Evolutionary conservation across 1,139 yeast genomes (phyloP).

Genomic region (Yamadazyma sp.): DNA sequence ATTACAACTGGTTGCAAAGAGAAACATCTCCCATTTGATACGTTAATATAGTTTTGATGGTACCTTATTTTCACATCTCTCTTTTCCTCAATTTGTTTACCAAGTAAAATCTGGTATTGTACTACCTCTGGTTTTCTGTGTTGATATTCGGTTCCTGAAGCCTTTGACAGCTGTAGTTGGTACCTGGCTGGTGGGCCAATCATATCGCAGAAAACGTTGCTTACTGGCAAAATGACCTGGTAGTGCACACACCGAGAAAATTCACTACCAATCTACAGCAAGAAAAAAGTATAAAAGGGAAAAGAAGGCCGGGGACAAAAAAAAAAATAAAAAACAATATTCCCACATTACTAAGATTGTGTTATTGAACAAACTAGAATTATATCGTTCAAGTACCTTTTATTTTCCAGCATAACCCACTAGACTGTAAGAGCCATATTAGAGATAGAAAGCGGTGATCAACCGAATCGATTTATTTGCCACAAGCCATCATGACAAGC

Average conservation of each 20-base stretch:
- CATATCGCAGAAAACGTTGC: slow-evolving; percentile 7
- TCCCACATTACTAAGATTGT: background rate
- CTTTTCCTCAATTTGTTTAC: no score
- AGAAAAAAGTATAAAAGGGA: slow-evolving; percentile 2
- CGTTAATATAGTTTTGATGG: background rate
- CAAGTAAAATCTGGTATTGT: no score
- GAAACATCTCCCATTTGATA: slow-evolving; percentile 47
- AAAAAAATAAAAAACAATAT: slow-evolving; percentile 2
- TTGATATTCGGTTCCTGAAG: no score
- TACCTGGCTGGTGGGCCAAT: no score
- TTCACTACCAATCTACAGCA: background rate
- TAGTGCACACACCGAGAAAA: slow-evolving; percentile 1
- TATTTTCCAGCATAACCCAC: background rate
- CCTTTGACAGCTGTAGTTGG: no score
- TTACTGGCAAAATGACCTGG: slow-evolving; percentile 8
- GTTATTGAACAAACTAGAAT: background rate
- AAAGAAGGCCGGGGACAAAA: background rate
- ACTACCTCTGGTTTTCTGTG: no score
- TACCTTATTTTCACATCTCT: no score
- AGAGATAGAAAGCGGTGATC: background rate
- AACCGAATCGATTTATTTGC: background rate
- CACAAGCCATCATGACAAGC: background rate
- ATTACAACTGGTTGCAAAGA: slow-evolving; percentile 71
- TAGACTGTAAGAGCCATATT: background rate
- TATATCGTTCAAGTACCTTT: no score